These are phyloP conservation scores for Cytospora piceicola DNA, from an alignment of 2,329 filamentous ascomycete genomes.

Conservation along the genomic window DNA sequence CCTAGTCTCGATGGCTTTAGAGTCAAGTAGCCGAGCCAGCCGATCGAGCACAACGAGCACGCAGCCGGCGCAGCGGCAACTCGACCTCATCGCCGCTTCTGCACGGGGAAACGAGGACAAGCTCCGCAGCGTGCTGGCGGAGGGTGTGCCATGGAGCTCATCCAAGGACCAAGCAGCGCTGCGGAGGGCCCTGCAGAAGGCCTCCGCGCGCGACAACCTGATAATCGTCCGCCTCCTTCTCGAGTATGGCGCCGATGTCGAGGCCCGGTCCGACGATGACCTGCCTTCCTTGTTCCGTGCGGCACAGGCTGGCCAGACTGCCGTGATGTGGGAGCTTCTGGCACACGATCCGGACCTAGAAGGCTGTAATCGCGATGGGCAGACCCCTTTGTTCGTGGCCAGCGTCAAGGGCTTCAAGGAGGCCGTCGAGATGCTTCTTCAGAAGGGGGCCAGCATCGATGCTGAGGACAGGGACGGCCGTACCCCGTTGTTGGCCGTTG, in stretches of 20 bases:
- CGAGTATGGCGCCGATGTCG: constrained; percentile 43
- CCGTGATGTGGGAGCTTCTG: constrained; percentile 42
- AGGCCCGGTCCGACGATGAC: constrained; percentile 42
- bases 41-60: constrained; percentile 43
- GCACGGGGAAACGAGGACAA: constrained; percentile 44
- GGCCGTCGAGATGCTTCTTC: constrained; percentile 40
- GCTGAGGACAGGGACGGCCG: constrained; percentile 43
- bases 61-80: constrained; percentile 43
- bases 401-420: constrained; percentile 41
- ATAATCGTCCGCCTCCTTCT: constrained; percentile 45
- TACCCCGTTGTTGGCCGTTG: constrained; percentile 44
- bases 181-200: constrained; percentile 45
- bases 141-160: constrained; percentile 42
- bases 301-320: constrained; percentile 43
- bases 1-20: constrained; percentile 18
- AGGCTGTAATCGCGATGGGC: constrained; percentile 37
- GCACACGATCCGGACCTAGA: constrained; percentile 40
- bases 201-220: constrained; percentile 43
- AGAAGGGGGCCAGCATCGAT: constrained; percentile 40
- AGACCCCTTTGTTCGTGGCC: constrained; percentile 45
- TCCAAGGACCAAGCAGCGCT: constrained; percentile 42
- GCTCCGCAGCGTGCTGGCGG: constrained; percentile 43
- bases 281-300: constrained; percentile 44
- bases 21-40: constrained; percentile 26
- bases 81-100: constrained; percentile 44